phyloP scores from a whole-genome alignment of 768 basidiomycete genomes.

The Lentinula boryana region DNA sequence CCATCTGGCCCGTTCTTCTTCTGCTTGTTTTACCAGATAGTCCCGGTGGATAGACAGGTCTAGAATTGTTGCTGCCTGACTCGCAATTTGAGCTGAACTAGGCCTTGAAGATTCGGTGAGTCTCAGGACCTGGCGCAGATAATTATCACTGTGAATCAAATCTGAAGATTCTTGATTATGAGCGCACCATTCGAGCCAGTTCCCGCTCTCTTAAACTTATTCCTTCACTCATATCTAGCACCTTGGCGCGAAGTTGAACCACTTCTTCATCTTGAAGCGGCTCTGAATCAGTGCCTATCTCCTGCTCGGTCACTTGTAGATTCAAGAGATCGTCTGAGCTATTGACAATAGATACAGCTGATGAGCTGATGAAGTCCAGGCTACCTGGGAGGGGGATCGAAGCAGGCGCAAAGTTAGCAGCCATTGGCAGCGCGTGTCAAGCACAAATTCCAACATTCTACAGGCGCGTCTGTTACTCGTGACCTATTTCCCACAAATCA shows the following conservation, averaged over 20 bases:
- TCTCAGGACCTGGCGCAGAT: slow-evolving; percentile 1
- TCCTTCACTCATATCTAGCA: not conserved
- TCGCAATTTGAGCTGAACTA: slow-evolving; percentile 31
- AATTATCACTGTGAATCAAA: not conserved
- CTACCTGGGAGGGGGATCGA: not conserved
- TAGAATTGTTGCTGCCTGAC: slow-evolving; percentile 60
- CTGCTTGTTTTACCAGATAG: slow-evolving; percentile 41
- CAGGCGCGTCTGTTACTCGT: not conserved
- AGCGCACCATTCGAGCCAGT: slow-evolving; percentile 4
- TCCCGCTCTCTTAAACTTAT: slow-evolving; percentile 2
- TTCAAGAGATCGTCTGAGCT: not conserved
- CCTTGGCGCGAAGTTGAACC: not conserved
- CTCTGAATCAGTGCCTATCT: not conserved
- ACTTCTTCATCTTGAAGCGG: slow-evolving; percentile 3
- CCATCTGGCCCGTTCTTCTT: slow-evolving; percentile 59
- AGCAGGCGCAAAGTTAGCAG: not conserved
- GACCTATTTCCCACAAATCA: not conserved
- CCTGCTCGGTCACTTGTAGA: not conserved
- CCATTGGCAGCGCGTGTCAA: not conserved
- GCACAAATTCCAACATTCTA: not conserved
- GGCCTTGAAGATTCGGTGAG: slow-evolving; percentile 2
- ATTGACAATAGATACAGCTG: not conserved
- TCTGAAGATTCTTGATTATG: not conserved
- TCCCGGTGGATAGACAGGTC: slow-evolving; percentile 53
- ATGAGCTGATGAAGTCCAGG: not conserved